Evolutionary conservation across 2,329 filamentous ascomycete species (phyloP).

Genomic region (Saccharata proteae): DNA sequence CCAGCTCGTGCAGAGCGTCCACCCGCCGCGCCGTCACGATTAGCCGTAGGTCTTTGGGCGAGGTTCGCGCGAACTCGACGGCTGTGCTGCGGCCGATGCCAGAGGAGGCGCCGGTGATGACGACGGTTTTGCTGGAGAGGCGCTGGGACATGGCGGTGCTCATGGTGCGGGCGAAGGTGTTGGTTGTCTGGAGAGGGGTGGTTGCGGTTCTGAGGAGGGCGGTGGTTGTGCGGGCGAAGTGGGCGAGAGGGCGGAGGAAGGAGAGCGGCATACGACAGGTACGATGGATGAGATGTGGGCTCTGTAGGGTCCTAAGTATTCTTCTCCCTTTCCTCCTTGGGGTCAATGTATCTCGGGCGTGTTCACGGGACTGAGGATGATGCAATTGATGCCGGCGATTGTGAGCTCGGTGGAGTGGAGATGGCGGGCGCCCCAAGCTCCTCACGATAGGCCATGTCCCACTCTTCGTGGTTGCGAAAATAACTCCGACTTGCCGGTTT

Average conservation of each 20-base stretch:
- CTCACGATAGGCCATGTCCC: background rate
- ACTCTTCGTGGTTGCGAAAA: background rate
- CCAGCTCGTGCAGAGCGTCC: slow-evolving; percentile 65
- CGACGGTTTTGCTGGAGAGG: slow-evolving; percentile 82
- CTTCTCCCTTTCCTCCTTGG: background rate
- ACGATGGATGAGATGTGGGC: slow-evolving; percentile 1
- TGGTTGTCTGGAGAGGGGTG: background rate
- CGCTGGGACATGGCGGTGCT: slow-evolving; percentile 63
- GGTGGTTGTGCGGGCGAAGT: slow-evolving; percentile 12
- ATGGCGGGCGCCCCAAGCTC: background rate
- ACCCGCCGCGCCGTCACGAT: slow-evolving; percentile 80
- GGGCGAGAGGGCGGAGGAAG: slow-evolving; percentile 3
- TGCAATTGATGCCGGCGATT: slow-evolving; percentile 9
- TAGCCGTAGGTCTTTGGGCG: slow-evolving; percentile 66
- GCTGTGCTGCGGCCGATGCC: slow-evolving; percentile 78
- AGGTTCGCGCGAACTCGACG: slow-evolving; percentile 84
- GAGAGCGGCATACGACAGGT: background rate
- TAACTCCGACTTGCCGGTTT: background rate
- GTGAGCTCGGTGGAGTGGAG: slow-evolving; percentile 6
- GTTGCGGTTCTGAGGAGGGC: slow-evolving; percentile 7
- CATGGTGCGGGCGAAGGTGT: slow-evolving; percentile 35
- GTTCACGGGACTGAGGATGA: slow-evolving; percentile 2
- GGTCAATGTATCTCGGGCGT: background rate
- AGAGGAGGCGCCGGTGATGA: slow-evolving; percentile 85
- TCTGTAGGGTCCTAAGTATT: too few relatives aligned